Evolutionary conservation across 805 yeast genomes (phyloP), one percentile per base, ranked within the genome.

Genomic region (Nadsonia fulvescens): DNA sequence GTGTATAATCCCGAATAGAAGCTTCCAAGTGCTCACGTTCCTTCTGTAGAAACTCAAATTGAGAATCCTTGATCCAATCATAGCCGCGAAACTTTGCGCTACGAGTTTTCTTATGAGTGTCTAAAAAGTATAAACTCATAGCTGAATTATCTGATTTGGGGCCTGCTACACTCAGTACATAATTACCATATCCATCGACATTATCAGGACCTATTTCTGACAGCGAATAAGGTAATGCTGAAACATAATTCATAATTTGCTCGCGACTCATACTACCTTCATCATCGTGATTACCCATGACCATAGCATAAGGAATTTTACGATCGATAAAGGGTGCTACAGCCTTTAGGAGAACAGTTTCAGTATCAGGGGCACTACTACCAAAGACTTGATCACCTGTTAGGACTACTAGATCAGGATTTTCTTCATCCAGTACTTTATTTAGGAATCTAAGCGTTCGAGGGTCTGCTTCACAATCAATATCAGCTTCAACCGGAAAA

Each of bases 371-470:
- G 0, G 78, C 60, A 23, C 56, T 61, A 20, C 65, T 70, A 3
- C 96, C 96, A 61, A 67, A 78, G 1, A 86, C 61, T 46, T 81
- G 93, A 51, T 86, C 98, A 5, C 98, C 98, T 0, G 94, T 71
- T 31, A 81, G 54, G 0, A 82, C 79, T 0, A 81, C 89, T 14
- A 83, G 47, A 43, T 89, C 83, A 0, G 98, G 96, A 17, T 60
- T 46, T 45, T 89, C 96, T 1, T 60, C 32, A 29, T 77, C 83
- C 23, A 86, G 50, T 0, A 77, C 75, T 12, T 46, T 46, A 5
- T 66, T 55, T 6, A 86, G 41, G 40, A 83, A 81, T 5, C 46
- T 39, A 15, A 63, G 32, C 0, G 96, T 79, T 24, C 72, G 58
- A 1, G 63, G 62, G 45, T 82, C 98, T 0, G 96, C 96, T 32